Base-by-base conservation (phyloP, 2,329 filamentous ascomycete species). In the Aureobasidium sp. region DNA sequence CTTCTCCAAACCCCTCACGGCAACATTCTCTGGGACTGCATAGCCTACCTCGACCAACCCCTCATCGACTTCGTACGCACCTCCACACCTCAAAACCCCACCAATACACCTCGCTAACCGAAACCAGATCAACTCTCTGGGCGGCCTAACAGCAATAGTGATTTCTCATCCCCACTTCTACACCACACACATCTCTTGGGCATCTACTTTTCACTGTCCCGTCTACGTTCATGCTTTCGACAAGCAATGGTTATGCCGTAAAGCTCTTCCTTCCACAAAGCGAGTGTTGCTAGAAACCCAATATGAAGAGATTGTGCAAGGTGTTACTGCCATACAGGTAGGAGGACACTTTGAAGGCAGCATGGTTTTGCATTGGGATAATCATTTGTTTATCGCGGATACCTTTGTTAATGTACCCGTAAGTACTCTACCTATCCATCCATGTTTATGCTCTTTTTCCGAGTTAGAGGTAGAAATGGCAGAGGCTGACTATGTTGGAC, bases 311-410 rank as follows among this genome's bases (percentile, higher is more conserved):
- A 73, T 80, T 70, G 44, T 78, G 64, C 67, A 78, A 0, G 84
- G 82, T 0, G 79, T 87, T 3, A 82, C 77, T 36, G 84, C 83
- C 0, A 78, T 93, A 57, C 90, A 90, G 72, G 79, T 87, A 0
- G 89, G 89, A 0, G 90, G 90, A 0, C 90, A 95, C 75, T 94
- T 94, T 68, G 87, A 87, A 0, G 90, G 90, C 0, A 89, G 85
- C 66, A 74, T 88, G 63, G 84, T 91, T 3, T 70, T 89, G 64
- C 80, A 87, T 27, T 89, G 83, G 73, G 79, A 81, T 20, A 73
- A 75, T 0, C 80, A 79, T 52, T 74, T 94, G n/a, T 80, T 93
- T 63, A 81, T 91, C 62, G 89, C 90, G 6, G 90, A 95, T 74
- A 90, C 88, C 3, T 80, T 94, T 52, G 80, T 90, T 66, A 88